These are phyloP conservation scores for Penicillium verrucosum DNA, from an alignment of 2,329 filamentous ascomycete genomes.

Conservation along the genomic window DNA sequence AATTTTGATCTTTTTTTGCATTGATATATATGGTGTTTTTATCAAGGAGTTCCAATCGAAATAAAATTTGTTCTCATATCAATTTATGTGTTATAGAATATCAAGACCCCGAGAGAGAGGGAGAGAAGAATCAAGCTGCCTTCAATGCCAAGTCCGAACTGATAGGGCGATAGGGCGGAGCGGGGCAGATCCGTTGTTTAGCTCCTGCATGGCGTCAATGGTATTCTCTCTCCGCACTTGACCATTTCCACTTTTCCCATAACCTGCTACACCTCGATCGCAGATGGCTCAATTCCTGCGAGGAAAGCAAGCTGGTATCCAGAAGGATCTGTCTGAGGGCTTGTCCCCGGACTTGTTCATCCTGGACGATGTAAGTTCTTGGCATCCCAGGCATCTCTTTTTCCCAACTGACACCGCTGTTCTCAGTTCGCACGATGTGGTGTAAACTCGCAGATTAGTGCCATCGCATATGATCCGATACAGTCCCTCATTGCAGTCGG, in stretches of 20 bases:
- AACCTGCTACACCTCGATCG: slow-evolving; percentile 6
- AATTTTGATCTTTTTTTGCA: background rate
- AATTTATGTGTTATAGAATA: background rate
- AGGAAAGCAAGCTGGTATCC: slow-evolving; percentile 89
- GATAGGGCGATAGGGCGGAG: slow-evolving; percentile 17
- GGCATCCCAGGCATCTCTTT: slow-evolving; percentile 27
- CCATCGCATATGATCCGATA: slow-evolving; percentile 85
- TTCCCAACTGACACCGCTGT: slow-evolving; percentile 12
- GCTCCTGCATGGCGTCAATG: slow-evolving; percentile 29
- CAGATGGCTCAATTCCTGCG: slow-evolving; percentile 82
- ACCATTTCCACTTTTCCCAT: slow-evolving; percentile 7
- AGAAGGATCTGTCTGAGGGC: slow-evolving; percentile 82
- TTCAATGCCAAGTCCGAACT: slow-evolving; percentile 1
- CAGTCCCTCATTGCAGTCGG: slow-evolving; percentile 91
- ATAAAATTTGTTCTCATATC: background rate
- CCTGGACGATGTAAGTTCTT: slow-evolving; percentile 67
- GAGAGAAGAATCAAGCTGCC: background rate
- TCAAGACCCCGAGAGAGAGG: background rate
- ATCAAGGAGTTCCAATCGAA: background rate
- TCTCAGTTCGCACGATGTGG: slow-evolving; percentile 67
- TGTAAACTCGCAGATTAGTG: slow-evolving; percentile 72
- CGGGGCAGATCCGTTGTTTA: slow-evolving; percentile 25
- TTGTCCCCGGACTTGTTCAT: slow-evolving; percentile 74
- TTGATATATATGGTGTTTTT: background rate
- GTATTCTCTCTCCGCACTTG: slow-evolving; percentile 15